These are phyloP conservation scores for Botrytis deweyae DNA, from an alignment of 2,329 filamentous ascomycete species.

Conservation along the genomic window DNA sequence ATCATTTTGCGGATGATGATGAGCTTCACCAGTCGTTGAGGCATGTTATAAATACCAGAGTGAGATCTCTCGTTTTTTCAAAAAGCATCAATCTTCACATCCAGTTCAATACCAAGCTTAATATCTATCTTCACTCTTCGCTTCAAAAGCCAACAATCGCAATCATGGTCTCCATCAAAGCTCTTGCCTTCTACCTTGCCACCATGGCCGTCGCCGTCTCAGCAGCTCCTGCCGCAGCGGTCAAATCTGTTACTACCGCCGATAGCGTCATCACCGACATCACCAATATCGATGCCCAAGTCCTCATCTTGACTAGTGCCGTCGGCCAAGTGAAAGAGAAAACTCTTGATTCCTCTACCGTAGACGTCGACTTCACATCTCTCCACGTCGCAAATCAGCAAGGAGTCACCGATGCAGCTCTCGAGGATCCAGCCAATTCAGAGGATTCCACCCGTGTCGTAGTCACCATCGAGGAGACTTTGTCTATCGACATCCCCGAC, in stretches of 20 bases:
- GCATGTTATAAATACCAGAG: neutral
- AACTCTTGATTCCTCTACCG: neutral
- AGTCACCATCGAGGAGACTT: neutral
- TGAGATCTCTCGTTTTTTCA: neutral
- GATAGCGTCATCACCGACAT: constrained; percentile 7
- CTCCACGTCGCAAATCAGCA: neutral
- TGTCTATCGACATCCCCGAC: neutral
- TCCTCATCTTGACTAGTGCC: neutral
- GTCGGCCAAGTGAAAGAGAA: neutral
- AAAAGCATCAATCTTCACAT: neutral
- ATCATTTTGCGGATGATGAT: neutral
- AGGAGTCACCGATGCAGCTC: neutral
- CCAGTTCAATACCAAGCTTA: neutral
- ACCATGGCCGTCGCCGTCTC: neutral
- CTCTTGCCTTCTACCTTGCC: neutral
- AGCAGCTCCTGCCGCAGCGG: neutral
- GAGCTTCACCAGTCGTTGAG: neutral
- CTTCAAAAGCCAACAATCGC: neutral
- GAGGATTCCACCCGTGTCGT: neutral
- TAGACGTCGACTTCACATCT: neutral
- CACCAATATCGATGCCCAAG: neutral
- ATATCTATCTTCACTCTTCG: neutral
- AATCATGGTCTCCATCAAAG: constrained; percentile 7
- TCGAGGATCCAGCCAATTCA: neutral
- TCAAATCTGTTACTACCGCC: neutral